phyloP scores from a whole-genome alignment of 2,329 filamentous ascomycete species.

The Amphichorda felina region DNA sequence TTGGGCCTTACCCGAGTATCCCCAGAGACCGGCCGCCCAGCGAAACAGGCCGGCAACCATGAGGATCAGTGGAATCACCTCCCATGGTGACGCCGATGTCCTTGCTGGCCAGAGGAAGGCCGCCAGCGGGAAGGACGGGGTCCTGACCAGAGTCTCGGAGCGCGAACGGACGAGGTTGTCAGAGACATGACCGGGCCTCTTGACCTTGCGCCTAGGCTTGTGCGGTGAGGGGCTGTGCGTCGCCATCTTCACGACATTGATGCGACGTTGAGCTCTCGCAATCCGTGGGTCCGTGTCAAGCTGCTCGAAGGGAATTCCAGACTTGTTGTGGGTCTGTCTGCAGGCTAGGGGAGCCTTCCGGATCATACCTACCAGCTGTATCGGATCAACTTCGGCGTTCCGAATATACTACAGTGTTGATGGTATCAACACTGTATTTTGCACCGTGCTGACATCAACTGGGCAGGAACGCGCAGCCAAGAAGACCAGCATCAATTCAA shows the following conservation, averaged over 20 bases:
- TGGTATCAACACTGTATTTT: too few relatives aligned
- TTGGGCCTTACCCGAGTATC: conserved; percentile 64
- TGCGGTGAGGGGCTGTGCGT: conserved; percentile 45
- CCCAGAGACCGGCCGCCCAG: conserved; percentile 88
- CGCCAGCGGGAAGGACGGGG: conserved; percentile 77
- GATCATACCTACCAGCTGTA: too few relatives aligned
- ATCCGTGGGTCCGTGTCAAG: too few relatives aligned
- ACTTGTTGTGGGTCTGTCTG: too few relatives aligned
- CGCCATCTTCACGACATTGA: conserved; percentile 14
- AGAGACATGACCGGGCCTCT: conserved; percentile 30
- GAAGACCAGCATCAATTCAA: too few relatives aligned
- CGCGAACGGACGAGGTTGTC: conserved; percentile 3
- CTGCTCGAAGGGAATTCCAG: too few relatives aligned
- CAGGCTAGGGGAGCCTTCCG: too few relatives aligned
- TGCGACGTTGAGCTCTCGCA: not conserved
- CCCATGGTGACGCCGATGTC: conserved; percentile 79
- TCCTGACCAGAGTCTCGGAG: conserved; percentile 33
- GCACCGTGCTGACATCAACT: too few relatives aligned
- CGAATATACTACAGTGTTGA: too few relatives aligned
- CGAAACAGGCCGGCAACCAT: conserved; percentile 87
- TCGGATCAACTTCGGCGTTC: too few relatives aligned
- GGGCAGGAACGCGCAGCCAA: too few relatives aligned
- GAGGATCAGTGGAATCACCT: conserved; percentile 74
- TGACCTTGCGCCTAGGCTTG: conserved; percentile 47
- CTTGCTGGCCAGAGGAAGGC: conserved; percentile 92